Conservation (phyloP, 805 yeast species). For the Candida suzukii region DNA sequence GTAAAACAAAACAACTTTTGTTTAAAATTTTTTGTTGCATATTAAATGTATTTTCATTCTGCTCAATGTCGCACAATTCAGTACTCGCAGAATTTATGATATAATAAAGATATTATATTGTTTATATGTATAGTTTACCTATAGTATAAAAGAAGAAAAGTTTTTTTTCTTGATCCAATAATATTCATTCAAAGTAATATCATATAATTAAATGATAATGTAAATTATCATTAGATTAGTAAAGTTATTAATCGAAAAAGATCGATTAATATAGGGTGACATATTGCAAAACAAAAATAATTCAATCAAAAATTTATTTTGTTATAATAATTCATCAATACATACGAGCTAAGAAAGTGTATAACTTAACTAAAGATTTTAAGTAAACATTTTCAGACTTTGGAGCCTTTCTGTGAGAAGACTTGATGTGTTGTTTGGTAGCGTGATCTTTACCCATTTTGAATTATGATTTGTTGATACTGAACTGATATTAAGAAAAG, state of each 20-base stretch:
- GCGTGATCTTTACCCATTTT: constrained; percentile 97
- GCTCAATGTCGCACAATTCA: constrained; percentile 40
- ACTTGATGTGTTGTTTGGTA: constrained; percentile 91
- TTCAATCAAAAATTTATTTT: neutral
- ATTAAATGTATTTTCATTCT: constrained; percentile 23
- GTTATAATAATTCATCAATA: constrained; percentile 21
- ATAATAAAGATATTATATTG: too few species aligned
- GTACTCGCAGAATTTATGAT: constrained; percentile 26
- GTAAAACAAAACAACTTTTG: constrained; percentile 6
- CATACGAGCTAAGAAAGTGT: constrained; percentile 99
- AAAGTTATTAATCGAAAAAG: too few species aligned
- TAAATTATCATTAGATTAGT: neutral
- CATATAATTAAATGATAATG: too few species aligned
- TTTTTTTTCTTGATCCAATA: too few species aligned
- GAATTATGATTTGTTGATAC: constrained; percentile 4
- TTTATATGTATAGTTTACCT: constrained; percentile 1
- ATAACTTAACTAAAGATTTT: constrained; percentile 94
- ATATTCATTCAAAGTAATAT: too few species aligned
- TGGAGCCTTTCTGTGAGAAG: constrained; percentile 98
- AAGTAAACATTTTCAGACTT: constrained; percentile 99
- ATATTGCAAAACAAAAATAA: neutral
- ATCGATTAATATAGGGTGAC: neutral
- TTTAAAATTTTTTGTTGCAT: neutral
- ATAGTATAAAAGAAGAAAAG: constrained; percentile 3
- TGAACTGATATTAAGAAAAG: neutral